Conservation (phyloP, 2,329 filamentous ascomycete species). For the Aspergillus ibericus region DNA sequence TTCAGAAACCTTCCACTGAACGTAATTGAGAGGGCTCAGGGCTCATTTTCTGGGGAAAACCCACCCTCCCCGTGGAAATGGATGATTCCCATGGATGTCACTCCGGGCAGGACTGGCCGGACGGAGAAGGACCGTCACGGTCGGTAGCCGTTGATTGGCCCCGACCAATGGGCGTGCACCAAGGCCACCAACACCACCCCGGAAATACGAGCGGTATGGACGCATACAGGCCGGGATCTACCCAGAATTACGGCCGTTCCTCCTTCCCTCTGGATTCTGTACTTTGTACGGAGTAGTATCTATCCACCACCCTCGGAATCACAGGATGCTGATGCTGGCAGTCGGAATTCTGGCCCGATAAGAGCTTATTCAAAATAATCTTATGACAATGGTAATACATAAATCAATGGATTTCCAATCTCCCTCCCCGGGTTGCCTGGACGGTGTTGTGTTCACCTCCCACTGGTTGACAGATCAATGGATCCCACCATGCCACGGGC, state of each 20-base stretch:
- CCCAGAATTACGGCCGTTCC: neutral
- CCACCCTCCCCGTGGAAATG: slow-evolving; percentile 1
- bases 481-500: neutral
- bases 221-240: neutral
- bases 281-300: neutral
- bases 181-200: slow-evolving; percentile 12
- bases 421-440: neutral
- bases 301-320: neutral
- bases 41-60: slow-evolving; percentile 2
- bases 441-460: neutral
- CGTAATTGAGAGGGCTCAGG: neutral
- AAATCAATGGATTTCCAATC: slow-evolving; percentile 18
- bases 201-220: slow-evolving; percentile 11
- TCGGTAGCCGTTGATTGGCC: slow-evolving; percentile 5
- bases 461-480: neutral
- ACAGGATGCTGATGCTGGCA: neutral
- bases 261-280: neutral
- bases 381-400: slow-evolving; percentile 24
- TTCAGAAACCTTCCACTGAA: neutral
- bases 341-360: slow-evolving; percentile 15
- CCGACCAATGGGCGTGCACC: slow-evolving; percentile 19
- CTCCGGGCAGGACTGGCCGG: neutral
- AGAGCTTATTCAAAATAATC: slow-evolving; percentile 16
- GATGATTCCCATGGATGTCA: neutral
- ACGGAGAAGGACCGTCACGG: neutral